Percentiles rank a stretch among this genome's conserved stretches.
Evolutionary conservation across 2,329 filamentous ascomycete species (phyloP).

Genomic region (Aspergillus sp.): DNA sequence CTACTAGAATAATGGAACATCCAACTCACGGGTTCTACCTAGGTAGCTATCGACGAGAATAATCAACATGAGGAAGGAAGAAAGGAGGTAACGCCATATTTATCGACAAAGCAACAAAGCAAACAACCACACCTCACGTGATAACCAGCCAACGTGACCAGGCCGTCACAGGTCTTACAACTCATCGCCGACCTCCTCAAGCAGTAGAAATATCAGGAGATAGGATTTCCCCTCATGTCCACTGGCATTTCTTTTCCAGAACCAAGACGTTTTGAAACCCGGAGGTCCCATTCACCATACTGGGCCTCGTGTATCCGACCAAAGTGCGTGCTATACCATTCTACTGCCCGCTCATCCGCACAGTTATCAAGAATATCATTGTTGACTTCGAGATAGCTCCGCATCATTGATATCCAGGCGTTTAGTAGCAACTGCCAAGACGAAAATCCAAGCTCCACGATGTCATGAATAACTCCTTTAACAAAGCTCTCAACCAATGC

Average conservation of each 20-base stretch:
- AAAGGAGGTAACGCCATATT: background rate
- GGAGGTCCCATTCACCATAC: conserved; percentile 12
- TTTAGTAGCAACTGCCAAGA: conserved; percentile 11
- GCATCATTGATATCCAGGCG: conserved; percentile 18
- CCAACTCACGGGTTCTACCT: background rate
- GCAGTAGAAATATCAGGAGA: background rate
- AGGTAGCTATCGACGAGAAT: background rate
- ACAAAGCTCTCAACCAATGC: conserved; percentile 5
- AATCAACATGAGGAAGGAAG: background rate
- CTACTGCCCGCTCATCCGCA: conserved; percentile 15
- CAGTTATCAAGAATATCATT: conserved; percentile 18
- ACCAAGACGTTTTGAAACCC: conserved; percentile 17
- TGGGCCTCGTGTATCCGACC: conserved; percentile 17
- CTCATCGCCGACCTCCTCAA: background rate
- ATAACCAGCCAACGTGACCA: conserved; percentile 2
- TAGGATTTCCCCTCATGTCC: conserved; percentile 16
- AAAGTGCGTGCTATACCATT: conserved; percentile 20
- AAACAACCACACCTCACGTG: conserved; percentile 1
- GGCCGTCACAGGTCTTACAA: conserved; percentile 3
- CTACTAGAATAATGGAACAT: background rate
- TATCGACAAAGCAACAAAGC: conserved; percentile 1
- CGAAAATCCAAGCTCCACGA: conserved; percentile 8
- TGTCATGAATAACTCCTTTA: conserved; percentile 16
- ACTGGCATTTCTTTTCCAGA: conserved; percentile 17
- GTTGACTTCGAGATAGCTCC: conserved; percentile 17